Base-by-base conservation (phyloP, 495 filamentous ascomycete species). In the Glarea lozoyensis region DNA sequence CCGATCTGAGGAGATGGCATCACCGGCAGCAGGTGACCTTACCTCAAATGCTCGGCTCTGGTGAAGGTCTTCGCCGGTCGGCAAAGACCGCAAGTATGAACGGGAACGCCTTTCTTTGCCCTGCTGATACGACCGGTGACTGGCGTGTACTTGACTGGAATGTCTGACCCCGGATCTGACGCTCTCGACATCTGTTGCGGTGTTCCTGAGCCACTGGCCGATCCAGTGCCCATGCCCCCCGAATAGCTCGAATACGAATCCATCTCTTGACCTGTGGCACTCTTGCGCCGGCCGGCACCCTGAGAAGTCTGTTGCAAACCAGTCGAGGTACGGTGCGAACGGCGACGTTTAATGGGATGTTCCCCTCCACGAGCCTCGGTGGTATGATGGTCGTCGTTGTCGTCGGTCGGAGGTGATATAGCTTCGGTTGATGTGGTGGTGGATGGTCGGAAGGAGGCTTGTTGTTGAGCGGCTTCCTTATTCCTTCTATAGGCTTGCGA, bases 41-140 rank as follows among this genome's bases (percentile, higher is more conserved):
- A 84, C 82, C 84, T 78, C 40, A 86, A 63, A 63, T 95, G 88
- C 57, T 95, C 88, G 21, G 86, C 86, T 56, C 88, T 73, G 15
- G 87, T 92, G 56, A 87, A 88, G 38, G 83, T 80, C 81, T 46
- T 42, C 10, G 18, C 45, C 2, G 50, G 50, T 5, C 46, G 18
- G 38, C 47, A 62, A 25, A 38, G 61, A 56, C 83, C 74, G 59
- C 84, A 89, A 1, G 72, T 73, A 55, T 89, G 84, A 17, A 89
- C 84, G 18, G 79, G 82, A 44, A 86, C 75, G 12, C 84, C 84
- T 60, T 89, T 89, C 70, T 86, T 88, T 7, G 84, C 84, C 54
- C 82, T 80, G 63, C 84, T 89, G 34, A 87, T 78, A 34, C 82
- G 79, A 39, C 78, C 75, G 13, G 82, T 86, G 33, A 81, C 79